Evolutionary conservation across 768 basidiomycete species (phyloP).

Genomic region (Erythrobasidium yunnanense): DNA sequence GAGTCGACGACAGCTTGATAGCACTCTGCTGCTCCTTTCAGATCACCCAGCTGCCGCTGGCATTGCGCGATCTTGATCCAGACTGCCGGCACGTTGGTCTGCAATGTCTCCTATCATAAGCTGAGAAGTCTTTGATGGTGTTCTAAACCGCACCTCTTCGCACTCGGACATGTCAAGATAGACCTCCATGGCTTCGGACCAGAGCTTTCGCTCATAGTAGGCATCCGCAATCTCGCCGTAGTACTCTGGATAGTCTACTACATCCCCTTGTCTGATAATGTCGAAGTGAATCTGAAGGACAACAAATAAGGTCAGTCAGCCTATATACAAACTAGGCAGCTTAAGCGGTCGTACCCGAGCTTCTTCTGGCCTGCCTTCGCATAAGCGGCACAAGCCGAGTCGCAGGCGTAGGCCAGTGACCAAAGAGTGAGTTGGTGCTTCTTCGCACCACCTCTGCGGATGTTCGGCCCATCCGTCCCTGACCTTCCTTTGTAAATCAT

Average conservation of each 20-base stretch:
- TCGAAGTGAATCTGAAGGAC: slow-evolving; percentile 59
- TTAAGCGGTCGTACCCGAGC: slow-evolving; percentile 52
- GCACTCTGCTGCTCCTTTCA: slow-evolving; percentile 67
- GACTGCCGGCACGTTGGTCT: slow-evolving; percentile 35
- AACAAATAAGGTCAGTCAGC: not conserved
- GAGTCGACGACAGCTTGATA: slow-evolving; percentile 64
- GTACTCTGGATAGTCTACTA: slow-evolving; percentile 62
- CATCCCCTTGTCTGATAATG: slow-evolving; percentile 59
- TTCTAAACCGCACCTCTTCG: slow-evolving; percentile 51
- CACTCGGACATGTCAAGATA: slow-evolving; percentile 68
- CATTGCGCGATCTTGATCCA: slow-evolving; percentile 68
- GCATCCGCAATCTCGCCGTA: slow-evolving; percentile 78
- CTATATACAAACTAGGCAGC: not conserved
- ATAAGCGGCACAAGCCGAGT: slow-evolving; percentile 69
- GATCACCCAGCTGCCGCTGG: slow-evolving; percentile 61
- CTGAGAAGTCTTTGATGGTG: not conserved
- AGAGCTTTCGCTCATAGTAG: slow-evolving; percentile 64
- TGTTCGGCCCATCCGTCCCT: slow-evolving; percentile 44
- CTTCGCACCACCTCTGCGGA: slow-evolving; percentile 40
- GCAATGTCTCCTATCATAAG: not conserved
- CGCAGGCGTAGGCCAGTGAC: slow-evolving; percentile 73
- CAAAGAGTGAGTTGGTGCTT: slow-evolving; percentile 45
- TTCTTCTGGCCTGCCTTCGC: slow-evolving; percentile 65
- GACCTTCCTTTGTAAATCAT: slow-evolving; percentile 45
- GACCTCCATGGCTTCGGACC: slow-evolving; percentile 64